These are phyloP conservation scores for Cyclostephanos tholiformis DNA, from an alignment of 108 stramenopile genomes.

Conservation along the genomic window DNA sequence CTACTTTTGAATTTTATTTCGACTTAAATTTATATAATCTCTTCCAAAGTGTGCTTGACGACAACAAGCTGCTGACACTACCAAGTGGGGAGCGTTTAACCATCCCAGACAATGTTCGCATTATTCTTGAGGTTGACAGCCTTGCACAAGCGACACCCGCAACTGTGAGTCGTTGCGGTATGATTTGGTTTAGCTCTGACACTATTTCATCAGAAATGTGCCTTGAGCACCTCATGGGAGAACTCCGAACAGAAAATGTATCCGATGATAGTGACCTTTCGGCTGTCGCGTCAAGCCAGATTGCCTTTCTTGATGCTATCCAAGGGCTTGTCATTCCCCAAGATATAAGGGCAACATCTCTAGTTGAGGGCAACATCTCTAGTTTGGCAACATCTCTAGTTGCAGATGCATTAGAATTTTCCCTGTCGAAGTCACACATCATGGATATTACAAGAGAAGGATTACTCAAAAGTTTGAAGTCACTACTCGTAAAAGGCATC, in stretches of 20 bases:
- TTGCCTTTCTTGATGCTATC: constrained; percentile 72
- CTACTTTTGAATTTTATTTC: neutral
- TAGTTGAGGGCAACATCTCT: too few relatives aligned
- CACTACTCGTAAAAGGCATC: constrained; percentile 91
- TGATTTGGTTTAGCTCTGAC: constrained; percentile 97
- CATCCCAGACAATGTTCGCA: constrained; percentile 87
- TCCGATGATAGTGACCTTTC: constrained; percentile 44
- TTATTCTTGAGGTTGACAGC: constrained; percentile 96
- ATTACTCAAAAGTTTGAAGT: constrained; percentile 82
- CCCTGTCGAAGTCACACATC: constrained; percentile 76
- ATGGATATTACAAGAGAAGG: constrained; percentile 91
- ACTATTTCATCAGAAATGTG: constrained; percentile 88
- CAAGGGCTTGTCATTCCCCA: constrained; percentile 63
- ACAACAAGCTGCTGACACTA: constrained; percentile 96
- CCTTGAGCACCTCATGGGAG: constrained; percentile 60
- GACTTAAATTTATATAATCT: neutral
- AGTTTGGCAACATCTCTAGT: constrained; percentile 72
- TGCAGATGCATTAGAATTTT: constrained; percentile 79
- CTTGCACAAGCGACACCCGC: constrained; percentile 96
- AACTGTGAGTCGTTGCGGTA: constrained; percentile 98
- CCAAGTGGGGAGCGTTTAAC: constrained; percentile 93
- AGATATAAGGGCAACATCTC: constrained; percentile 56
- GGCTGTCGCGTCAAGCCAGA: constrained; percentile 63
- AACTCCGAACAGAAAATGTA: constrained; percentile 58
- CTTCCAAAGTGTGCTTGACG: constrained; percentile 85